A percentile compares a stretch with the other conserved stretches of the same genome.
Evolutionary conservation across 805 yeast genomes (phyloP).

Genomic region (Saccharomyces kudriavzevii): DNA sequence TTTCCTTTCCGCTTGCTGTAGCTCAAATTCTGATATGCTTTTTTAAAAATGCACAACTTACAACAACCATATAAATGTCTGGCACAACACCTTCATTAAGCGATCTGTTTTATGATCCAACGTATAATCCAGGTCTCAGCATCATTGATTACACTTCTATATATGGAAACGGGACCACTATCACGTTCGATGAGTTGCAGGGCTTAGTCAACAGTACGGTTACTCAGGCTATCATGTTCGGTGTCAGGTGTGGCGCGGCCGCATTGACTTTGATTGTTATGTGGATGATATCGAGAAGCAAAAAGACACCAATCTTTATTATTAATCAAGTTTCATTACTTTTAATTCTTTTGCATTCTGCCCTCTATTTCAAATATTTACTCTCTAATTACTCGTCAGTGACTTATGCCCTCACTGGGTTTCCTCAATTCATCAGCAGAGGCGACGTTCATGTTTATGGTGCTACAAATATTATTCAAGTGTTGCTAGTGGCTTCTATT

Average conservation of each 20-base stretch:
- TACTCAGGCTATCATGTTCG: slow-evolving; percentile 41
- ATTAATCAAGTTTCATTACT: slow-evolving; percentile 57
- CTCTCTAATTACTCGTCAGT: slow-evolving; percentile 45
- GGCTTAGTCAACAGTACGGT: slow-evolving; percentile 27
- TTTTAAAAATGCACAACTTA: neutral
- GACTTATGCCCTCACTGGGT: slow-evolving; percentile 41
- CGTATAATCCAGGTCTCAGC: slow-evolving; percentile 21
- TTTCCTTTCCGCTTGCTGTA: neutral
- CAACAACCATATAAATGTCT: neutral
- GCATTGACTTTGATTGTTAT: slow-evolving; percentile 39
- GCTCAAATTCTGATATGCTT: neutral
- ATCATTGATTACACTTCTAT: slow-evolving; percentile 36
- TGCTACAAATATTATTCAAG: slow-evolving; percentile 53
- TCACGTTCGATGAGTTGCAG: slow-evolving; percentile 39
- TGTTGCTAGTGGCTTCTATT: slow-evolving; percentile 50
- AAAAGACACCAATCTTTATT: slow-evolving; percentile 62
- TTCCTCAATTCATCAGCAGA: slow-evolving; percentile 33
- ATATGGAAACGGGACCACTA: slow-evolving; percentile 31
- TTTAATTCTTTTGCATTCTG: slow-evolving; percentile 50
- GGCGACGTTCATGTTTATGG: slow-evolving; percentile 42
- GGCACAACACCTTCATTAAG: slow-evolving; percentile 6
- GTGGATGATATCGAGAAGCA: slow-evolving; percentile 43
- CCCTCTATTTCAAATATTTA: slow-evolving; percentile 48
- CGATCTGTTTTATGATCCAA: slow-evolving; percentile 14
- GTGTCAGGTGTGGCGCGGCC: slow-evolving; percentile 52